Conservation (phyloP, 1,284 basidiomycete genomes). For the Cryptococcus floricola region DNA sequence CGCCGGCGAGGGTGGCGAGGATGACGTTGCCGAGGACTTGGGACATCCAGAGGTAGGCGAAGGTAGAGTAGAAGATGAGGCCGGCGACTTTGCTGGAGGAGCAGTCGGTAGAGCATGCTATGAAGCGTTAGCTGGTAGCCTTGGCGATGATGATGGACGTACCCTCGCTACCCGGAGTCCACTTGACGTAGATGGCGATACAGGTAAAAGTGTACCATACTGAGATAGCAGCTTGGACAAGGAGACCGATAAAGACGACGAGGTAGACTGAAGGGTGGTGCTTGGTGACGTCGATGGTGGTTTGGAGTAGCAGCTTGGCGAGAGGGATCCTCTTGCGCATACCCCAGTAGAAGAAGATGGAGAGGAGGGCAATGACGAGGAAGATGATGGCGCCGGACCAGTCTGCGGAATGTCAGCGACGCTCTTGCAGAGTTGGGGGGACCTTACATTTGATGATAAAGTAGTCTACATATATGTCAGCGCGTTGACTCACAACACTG, state of each 20-base stretch:
- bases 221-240: constrained; percentile 66
- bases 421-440: background rate
- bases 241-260: constrained; percentile 67
- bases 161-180: constrained; percentile 71
- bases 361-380: constrained; percentile 67
- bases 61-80: constrained; percentile 70
- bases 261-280: constrained; percentile 75
- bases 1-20: constrained; percentile 72
- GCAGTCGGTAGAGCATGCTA: constrained; percentile 38
- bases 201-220: constrained; percentile 54
- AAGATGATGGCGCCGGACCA: constrained; percentile 61
- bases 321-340: constrained; percentile 64
- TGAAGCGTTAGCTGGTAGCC: background rate
- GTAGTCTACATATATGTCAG: constrained; percentile 54
- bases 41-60: constrained; percentile 78
- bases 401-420: constrained; percentile 20
- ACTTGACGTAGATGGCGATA: constrained; percentile 63
- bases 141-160: constrained; percentile 14
- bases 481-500: background rate
- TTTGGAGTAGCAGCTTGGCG: constrained; percentile 70
- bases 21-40: constrained; percentile 71
- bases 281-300: constrained; percentile 72
- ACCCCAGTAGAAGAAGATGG: constrained; percentile 64
- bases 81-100: constrained; percentile 61
- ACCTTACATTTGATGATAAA: constrained; percentile 63